phyloP scores from a whole-genome alignment of 306 rosid species.

The Rosa multiflora region DNA sequence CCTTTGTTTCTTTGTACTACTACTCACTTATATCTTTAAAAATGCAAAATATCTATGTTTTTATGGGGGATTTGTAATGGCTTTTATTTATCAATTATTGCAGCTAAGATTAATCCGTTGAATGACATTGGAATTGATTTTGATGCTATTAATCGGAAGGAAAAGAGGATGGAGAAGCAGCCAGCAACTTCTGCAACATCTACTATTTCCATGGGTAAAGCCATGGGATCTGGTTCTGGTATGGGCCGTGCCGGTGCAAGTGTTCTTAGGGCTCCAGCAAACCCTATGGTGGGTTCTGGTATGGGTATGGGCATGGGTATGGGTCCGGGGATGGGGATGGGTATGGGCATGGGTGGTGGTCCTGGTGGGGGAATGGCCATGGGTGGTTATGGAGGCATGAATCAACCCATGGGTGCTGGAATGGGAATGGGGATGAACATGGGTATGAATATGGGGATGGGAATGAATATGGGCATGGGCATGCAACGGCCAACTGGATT shows the following conservation, averaged over 20 bases:
- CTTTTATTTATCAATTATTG: slow-evolving; percentile 31
- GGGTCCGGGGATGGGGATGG: slow-evolving; percentile 58
- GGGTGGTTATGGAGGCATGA: slow-evolving; percentile 41
- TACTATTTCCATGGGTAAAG: slow-evolving; percentile 88
- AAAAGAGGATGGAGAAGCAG: slow-evolving; percentile 96
- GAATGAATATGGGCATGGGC: slow-evolving; percentile 68
- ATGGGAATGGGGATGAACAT: slow-evolving; percentile 25
- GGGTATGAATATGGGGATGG: slow-evolving; percentile 35
- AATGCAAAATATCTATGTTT: background rate
- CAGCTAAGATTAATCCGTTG: slow-evolving; percentile 87
- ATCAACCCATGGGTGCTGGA: slow-evolving; percentile 29
- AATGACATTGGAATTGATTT: slow-evolving; percentile 93
- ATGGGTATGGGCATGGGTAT: slow-evolving; percentile 47
- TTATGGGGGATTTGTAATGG: slow-evolving; percentile 8
- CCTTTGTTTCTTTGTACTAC: background rate
- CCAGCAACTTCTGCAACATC: slow-evolving; percentile 58
- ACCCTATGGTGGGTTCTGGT: slow-evolving; percentile 62
- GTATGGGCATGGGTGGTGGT: slow-evolving; percentile 48
- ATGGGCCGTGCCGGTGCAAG: slow-evolving; percentile 81
- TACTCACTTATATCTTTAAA: background rate
- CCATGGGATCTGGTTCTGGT: slow-evolving; percentile 99
- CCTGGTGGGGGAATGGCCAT: slow-evolving; percentile 39
- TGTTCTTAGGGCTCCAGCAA: slow-evolving; percentile 56
- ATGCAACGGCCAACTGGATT: slow-evolving; percentile 72
- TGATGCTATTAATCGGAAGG: slow-evolving; percentile 89